A percentile compares a stretch with the other conserved stretches of the same genome.
These are phyloP conservation scores for Tuber calosporum DNA, from an alignment of 495 filamentous ascomycete genomes.

Conservation along the genomic window DNA sequence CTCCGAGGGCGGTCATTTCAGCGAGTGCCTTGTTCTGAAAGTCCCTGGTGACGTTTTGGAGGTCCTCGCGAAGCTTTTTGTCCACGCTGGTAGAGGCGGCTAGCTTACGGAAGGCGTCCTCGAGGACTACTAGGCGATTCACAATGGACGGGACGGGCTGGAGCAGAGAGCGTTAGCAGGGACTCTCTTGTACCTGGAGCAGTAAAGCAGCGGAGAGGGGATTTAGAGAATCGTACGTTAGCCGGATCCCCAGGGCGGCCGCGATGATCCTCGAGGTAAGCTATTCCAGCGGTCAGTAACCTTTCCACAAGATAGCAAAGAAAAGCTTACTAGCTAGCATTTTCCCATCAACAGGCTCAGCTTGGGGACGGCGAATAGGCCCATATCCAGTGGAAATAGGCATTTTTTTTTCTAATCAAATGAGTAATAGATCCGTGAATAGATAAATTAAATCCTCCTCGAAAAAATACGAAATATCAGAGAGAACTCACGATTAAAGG, in stretches of 20 bases:
- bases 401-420: neutral
- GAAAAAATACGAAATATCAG: neutral
- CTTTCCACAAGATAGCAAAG: neutral
- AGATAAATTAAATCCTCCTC: neutral
- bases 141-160: neutral
- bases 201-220: neutral
- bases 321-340: neutral
- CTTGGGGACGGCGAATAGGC: neutral
- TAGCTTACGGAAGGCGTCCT: neutral
- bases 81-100: neutral
- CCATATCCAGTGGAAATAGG: neutral
- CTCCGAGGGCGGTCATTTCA: neutral
- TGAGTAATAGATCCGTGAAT: neutral
- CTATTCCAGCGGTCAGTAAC: neutral
- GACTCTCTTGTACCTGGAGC: neutral
- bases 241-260: neutral
- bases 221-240: neutral
- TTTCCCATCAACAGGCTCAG: neutral
- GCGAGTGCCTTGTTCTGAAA: neutral
- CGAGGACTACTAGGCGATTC: neutral
- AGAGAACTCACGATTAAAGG: neutral
- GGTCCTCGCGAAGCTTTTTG: neutral
- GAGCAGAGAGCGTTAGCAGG: neutral
- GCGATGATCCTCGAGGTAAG: neutral
- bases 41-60: neutral